Base-by-base conservation (phyloP, 768 basidiomycete species). In the Macrocybe gigantea region DNA sequence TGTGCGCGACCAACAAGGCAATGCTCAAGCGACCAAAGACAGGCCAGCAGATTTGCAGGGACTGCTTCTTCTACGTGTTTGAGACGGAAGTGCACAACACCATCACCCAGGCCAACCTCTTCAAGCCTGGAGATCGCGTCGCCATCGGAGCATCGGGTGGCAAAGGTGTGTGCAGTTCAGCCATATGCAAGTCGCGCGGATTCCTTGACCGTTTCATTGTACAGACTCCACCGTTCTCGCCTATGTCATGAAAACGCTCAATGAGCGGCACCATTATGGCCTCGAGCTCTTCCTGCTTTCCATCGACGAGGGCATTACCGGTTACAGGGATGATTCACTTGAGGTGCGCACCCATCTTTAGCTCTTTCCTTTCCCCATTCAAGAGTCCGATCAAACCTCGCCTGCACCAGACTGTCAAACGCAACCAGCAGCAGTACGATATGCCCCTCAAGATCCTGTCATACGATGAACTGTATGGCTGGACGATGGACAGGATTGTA, bases 21-120 rank as follows among this genome's bases (percentile, higher is more conserved):
- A 93, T 98, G 57, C 65, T 99, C 37, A 94, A 89, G 60, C 75
- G 96, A 12, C 96, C 95, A 2, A 99, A 99, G 67, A 99, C 94
- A 1, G 93, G 93, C 0, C 94, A 97, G 60, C 92, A 93, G 63
- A 93, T 98, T 50, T 99, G 96, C 74, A 88, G 85, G 64, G 83
- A 87, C 35, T 99, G 96, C 63, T 96, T 94, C 69, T 99, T 92
- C 72, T 82, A 82, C 55, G 93, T 97, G 36, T 99, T 99, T 58
- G 96, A 99, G 73, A 95, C 93, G 1, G 96, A 99, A 64, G 85
- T 99, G 30, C 96, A 99, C 70, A 87, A 94, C 62, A 97, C 96
- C 1, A 97, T 98, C 61, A 82, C 73, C 5, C 78, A 89, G 58
- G 79, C 90, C 8, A 71, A 72, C 47, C 73, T 99, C 3, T 99